These are phyloP conservation scores for Suhomyces panamericanus DNA, from an alignment of 1,139 yeast genomes.

Conservation along the genomic window DNA sequence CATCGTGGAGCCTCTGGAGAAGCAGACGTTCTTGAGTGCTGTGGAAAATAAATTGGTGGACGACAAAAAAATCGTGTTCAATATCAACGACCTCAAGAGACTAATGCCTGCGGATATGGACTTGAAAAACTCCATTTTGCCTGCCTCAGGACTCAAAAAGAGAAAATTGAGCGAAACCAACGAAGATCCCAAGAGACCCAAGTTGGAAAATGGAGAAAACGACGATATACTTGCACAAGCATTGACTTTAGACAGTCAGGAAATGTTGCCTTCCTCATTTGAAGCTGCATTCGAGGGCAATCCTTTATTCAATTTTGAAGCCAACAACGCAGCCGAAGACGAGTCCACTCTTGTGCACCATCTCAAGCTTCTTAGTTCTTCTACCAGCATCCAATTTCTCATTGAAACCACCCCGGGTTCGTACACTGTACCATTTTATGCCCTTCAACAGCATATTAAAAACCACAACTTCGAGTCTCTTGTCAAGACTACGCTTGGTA, in stretches of 20 bases:
- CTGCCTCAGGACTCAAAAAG: slow-evolving; percentile 9
- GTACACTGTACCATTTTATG: slow-evolving; percentile 42
- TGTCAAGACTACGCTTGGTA: slow-evolving; percentile 57
- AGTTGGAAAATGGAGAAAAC: slow-evolving; percentile 12
- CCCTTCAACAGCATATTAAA: slow-evolving; percentile 48
- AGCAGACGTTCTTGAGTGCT: slow-evolving; percentile 25
- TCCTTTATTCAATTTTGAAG: slow-evolving; percentile 19
- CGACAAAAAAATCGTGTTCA: slow-evolving; percentile 45
- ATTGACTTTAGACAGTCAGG: slow-evolving; percentile 3
- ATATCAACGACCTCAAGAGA: slow-evolving; percentile 54
- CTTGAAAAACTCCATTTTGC: slow-evolving; percentile 49
- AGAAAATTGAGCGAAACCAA: slow-evolving; percentile 12
- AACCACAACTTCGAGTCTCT: slow-evolving; percentile 61
- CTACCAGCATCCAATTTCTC: slow-evolving; percentile 19
- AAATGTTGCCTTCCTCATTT: slow-evolving; percentile 2
- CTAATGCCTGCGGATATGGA: slow-evolving; percentile 47
- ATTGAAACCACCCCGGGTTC: slow-evolving; percentile 43
- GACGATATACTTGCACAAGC: slow-evolving; percentile 13
- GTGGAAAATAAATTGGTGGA: slow-evolving; percentile 42
- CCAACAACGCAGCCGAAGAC: slow-evolving; percentile 13
- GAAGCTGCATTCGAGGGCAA: slow-evolving; percentile 11
- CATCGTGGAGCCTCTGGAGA: slow-evolving; percentile 44
- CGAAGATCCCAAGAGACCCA: slow-evolving; percentile 7
- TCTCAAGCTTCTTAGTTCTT: slow-evolving; percentile 51
- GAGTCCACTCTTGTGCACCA: slow-evolving; percentile 32